These are phyloP conservation scores for Mallotus repandus DNA, from an alignment of 441 rosid genomes.

Conservation along the genomic window DNA sequence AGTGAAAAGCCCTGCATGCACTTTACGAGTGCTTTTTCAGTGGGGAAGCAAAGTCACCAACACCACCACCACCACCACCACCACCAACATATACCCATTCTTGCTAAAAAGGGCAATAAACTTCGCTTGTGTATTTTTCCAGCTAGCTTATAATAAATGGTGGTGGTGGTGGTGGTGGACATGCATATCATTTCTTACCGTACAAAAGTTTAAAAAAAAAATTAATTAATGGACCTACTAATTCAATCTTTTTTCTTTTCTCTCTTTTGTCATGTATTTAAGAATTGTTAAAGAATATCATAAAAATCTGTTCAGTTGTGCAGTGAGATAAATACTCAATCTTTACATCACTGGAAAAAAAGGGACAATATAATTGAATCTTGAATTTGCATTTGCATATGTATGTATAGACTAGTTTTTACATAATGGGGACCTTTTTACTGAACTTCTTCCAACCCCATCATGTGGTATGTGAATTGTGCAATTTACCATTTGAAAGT, in stretches of 20 bases:
- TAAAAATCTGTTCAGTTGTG: too few species aligned
- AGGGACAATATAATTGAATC: neutral
- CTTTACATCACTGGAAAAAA: too few species aligned
- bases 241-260: neutral
- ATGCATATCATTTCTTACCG: constrained; percentile 19
- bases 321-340: too few species aligned
- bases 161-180: constrained; percentile 7
- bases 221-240: constrained; percentile 23
- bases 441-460: neutral
- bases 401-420: neutral
- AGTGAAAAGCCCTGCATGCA: neutral
- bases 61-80: neutral
- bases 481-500: neutral
- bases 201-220: neutral
- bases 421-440: neutral
- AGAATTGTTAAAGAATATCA: too few species aligned
- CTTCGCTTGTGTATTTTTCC: neutral
- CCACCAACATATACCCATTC: neutral
- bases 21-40: neutral
- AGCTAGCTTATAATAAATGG: neutral
- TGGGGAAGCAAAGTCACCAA: constrained; percentile 7
- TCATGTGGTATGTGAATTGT: neutral
- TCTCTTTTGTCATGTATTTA: too few species aligned
- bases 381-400: neutral
- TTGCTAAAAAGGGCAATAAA: neutral